Evolutionary conservation across 2,329 filamentous ascomycete species (phyloP).

Genomic region (Colletotrichum tofieldiae): DNA sequence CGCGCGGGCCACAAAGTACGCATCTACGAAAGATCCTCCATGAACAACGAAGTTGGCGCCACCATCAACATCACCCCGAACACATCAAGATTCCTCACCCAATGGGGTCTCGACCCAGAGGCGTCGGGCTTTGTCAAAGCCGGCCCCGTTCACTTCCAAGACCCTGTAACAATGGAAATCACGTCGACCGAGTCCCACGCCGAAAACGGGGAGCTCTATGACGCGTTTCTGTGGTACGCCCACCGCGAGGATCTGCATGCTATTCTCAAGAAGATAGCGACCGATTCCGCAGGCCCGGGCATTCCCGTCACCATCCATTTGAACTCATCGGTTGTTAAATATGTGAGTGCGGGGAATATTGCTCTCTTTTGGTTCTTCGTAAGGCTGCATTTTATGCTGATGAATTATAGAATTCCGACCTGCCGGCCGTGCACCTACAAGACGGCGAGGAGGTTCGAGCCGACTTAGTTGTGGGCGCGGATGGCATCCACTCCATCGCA

Average conservation of each 20-base stretch:
- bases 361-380: not conserved
- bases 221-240: constrained; percentile 51
- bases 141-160: constrained; percentile 42
- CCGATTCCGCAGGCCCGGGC: constrained; percentile 47
- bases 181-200: constrained; percentile 43
- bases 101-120: constrained; percentile 55
- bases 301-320: constrained; percentile 48
- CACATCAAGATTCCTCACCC: constrained; percentile 52
- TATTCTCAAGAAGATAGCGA: constrained; percentile 54
- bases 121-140: constrained; percentile 49
- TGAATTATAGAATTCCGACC: constrained; percentile 44
- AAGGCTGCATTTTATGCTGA: not conserved
- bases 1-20: constrained; percentile 57
- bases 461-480: constrained; percentile 62
- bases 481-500: constrained; percentile 58
- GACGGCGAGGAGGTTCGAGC: constrained; percentile 49
- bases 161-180: constrained; percentile 47
- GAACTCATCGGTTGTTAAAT: constrained; percentile 46
- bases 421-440: constrained; percentile 49
- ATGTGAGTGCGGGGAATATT: constrained; percentile 46
- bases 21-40: constrained; percentile 57
- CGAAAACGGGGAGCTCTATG: constrained; percentile 45
- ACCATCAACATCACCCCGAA: constrained; percentile 58
- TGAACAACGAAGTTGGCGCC: constrained; percentile 56
- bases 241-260: constrained; percentile 60